Evolutionary conservation across 495 filamentous ascomycete species (phyloP).

Genomic region (Neurospora discreta): DNA sequence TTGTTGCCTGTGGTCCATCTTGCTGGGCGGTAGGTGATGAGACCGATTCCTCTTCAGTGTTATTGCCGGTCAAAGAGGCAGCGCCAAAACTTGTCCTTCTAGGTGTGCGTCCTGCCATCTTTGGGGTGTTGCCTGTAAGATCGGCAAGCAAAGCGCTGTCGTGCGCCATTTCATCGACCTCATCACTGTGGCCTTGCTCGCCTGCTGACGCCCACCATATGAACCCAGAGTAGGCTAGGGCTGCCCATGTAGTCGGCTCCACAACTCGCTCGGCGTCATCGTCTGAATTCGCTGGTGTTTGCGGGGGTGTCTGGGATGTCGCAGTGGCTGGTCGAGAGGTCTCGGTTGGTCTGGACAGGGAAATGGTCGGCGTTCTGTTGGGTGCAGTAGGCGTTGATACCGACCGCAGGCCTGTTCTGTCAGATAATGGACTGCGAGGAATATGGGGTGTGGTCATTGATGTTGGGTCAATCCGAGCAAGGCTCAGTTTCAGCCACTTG

Average conservation of each 20-base stretch:
- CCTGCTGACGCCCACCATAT: slow-evolving; percentile 99
- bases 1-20: slow-evolving; percentile 5
- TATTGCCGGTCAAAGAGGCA: slow-evolving; percentile 1
- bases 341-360: slow-evolving; percentile 9
- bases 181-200: slow-evolving; percentile 53
- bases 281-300: slow-evolving; percentile 6
- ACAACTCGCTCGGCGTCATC: slow-evolving; percentile 46
- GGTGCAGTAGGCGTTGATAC: background rate
- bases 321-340: slow-evolving; percentile 19
- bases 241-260: slow-evolving; percentile 79
- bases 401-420: background rate
- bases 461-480: slow-evolving; percentile 40
- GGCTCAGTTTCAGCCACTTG: slow-evolving; percentile 53
- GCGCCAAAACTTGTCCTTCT: slow-evolving; percentile 20
- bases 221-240: slow-evolving; percentile 80
- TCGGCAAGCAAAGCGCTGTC: slow-evolving; percentile 38
- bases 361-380: slow-evolving; percentile 11
- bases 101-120: slow-evolving; percentile 5
- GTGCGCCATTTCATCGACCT: slow-evolving; percentile 36
- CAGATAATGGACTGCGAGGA: slow-evolving; percentile 6
- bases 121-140: slow-evolving; percentile 6
- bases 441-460: slow-evolving; percentile 9
- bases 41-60: slow-evolving; percentile 16
- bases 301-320: background rate
- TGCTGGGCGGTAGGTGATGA: slow-evolving; percentile 23